phyloP scores from a whole-genome alignment of 208 protist species.

The Trypanosoma caninum region DNA sequence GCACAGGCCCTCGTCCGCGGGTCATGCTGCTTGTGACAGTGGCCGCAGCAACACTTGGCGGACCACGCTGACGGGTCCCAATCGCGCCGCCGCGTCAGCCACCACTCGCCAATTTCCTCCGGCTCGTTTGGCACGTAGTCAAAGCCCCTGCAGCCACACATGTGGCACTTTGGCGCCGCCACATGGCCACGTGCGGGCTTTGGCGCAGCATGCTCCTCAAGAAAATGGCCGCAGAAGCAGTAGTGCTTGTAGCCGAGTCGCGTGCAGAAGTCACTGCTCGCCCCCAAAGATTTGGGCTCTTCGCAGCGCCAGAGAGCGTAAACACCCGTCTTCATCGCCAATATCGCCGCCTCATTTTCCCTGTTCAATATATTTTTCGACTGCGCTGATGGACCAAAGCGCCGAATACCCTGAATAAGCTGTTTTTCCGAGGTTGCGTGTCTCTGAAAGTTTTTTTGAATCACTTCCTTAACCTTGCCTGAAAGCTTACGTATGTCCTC shows the following conservation, averaged over 20 bases:
- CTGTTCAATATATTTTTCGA: conserved; percentile 59
- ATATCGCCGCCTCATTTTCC: conserved; percentile 72
- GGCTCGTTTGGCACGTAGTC: conserved; percentile 81
- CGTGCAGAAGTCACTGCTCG: conserved; percentile 77
- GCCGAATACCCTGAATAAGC: conserved; percentile 55
- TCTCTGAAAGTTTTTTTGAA: conserved; percentile 49
- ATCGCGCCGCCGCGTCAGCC: conserved; percentile 62
- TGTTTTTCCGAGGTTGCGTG: conserved; percentile 62
- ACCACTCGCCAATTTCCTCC: conserved; percentile 84
- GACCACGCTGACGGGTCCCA: conserved; percentile 65
- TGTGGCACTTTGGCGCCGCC: conserved; percentile 7
- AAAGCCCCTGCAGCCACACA: conserved; percentile 60
- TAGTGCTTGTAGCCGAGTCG: conserved; percentile 57
- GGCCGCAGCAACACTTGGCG: conserved; percentile 80
- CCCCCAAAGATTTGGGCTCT: conserved; percentile 34
- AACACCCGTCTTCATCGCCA: conserved; percentile 60
- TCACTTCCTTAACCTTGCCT: conserved; percentile 32
- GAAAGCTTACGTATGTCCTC: conserved; percentile 69
- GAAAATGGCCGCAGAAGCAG: conserved; percentile 82
- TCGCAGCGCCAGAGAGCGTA: conserved; percentile 81
- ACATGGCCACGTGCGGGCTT: conserved; percentile 6
- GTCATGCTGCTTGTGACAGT: conserved; percentile 59
- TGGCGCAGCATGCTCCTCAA: conserved; percentile 35
- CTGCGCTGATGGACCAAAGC: conserved; percentile 73
- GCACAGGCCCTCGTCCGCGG: conserved; percentile 27